Percentiles rank a stretch among this genome's conserved stretches.
Conservation (phyloP, 1,284 basidiomycete species). For the Takashimella tepidaria region DNA sequence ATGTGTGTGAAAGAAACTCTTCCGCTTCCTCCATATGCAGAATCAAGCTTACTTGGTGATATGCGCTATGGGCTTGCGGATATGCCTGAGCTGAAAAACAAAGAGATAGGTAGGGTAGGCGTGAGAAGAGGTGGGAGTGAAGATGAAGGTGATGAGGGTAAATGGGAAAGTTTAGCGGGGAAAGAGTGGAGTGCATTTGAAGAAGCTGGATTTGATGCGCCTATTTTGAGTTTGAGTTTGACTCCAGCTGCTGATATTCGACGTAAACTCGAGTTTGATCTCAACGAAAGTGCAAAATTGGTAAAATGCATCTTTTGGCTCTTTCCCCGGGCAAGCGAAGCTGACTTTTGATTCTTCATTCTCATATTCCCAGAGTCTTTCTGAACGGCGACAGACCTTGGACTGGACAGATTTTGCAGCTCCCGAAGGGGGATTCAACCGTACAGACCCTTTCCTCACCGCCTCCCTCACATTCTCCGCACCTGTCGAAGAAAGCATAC, state of each 20-base stretch:
- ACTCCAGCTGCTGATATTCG: slow-evolving; percentile 22
- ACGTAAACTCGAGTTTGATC: slow-evolving; percentile 74
- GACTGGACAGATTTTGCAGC: slow-evolving; percentile 79
- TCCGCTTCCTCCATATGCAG: slow-evolving; percentile 20
- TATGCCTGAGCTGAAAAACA: neutral
- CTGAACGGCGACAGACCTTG: slow-evolving; percentile 69
- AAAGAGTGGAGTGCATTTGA: slow-evolving; percentile 86
- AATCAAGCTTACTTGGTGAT: neutral
- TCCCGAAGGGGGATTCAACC: slow-evolving; percentile 63
- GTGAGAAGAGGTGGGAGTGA: slow-evolving; percentile 7
- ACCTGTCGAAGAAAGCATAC: slow-evolving; percentile 61
- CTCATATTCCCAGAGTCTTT: slow-evolving; percentile 61
- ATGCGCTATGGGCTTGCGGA: slow-evolving; percentile 8
- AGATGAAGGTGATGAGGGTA: slow-evolving; percentile 53
- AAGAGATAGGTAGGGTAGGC: neutral
- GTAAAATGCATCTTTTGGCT: slow-evolving; percentile 54
- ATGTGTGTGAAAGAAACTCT: slow-evolving; percentile 35
- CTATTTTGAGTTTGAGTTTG: slow-evolving; percentile 48
- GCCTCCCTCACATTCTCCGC: slow-evolving; percentile 74
- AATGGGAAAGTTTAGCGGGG: slow-evolving; percentile 73
- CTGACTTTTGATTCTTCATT: no score
- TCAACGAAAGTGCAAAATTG: slow-evolving; percentile 74
- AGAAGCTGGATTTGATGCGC: slow-evolving; percentile 64
- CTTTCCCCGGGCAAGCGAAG: neutral
- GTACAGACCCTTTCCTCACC: slow-evolving; percentile 64